Evolutionary conservation across 2,329 filamentous ascomycete species (phyloP), one percentile per base, ranked within the genome.

Genomic region (Pseudovirgaria hyperparasitica): DNA sequence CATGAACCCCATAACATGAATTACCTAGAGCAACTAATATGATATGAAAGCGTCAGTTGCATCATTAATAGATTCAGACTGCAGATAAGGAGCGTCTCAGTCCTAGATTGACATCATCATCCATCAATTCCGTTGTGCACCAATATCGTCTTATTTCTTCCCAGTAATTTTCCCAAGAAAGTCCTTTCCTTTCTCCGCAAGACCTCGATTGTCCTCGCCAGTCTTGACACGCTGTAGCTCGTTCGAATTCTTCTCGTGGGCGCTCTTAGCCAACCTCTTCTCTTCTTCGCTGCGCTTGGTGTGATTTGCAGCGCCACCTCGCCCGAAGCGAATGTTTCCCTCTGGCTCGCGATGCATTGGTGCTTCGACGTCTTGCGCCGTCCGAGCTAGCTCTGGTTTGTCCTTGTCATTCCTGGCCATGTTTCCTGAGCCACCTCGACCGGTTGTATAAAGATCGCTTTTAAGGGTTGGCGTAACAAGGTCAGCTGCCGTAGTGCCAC

Each of bases 371-470:
- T 94, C 86, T 55, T 96, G 87, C 22, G 75, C 75, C 29, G 72
- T 65, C 36, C 86, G 77, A 19, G 86, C 82, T 48, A 82, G 48
- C 35, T 69, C 65, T 6, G 72, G 67, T 36, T 60, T 72, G 22
- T 64, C 58, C 4, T 76, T 72, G 42, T 90, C 77, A 36, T 72
- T 72, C 48, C 77, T 76, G 25, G 79, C 74, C 78, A 93, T 92
- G 62, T 92, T 93, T 33, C 85, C 85, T 4, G 71, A 76, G 34
- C 86, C 86, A 30, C 86, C 86, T 27, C 86, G 80, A 30, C 86
- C 86, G 3, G 86, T 94, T 12, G 86, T 93, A 48, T 87, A 85
- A 38, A 82, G 65, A n/a, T 79, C 60, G 24, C 70, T 70, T 60
- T 92, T 93, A 48, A 96, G 71, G 9, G 72, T 79, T 1, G 86